Evolutionary conservation across 164 flowering plant species (phyloP), one percentile per base, ranked within the genome.

Genomic region (Santalum album): DNA sequence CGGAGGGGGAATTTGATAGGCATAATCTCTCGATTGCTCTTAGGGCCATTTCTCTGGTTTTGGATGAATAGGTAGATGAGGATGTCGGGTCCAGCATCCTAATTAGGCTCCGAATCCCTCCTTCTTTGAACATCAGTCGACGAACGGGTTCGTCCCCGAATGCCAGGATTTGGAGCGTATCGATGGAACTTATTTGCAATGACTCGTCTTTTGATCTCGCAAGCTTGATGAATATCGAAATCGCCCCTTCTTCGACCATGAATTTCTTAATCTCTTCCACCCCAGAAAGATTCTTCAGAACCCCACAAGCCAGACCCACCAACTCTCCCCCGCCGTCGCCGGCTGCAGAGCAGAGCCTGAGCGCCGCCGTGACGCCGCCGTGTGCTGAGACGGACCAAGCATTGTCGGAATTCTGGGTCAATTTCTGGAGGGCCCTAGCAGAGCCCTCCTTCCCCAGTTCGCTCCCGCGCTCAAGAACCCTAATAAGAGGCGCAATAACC

Each of bases 311-410:
- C 25, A 70, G 55, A 54, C 72, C 55, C 19, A 80, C 55, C 61
- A 76, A 53, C 38, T 76, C 87, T 11, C 42, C 42, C 16, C 42
- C 42, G 17, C 64, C 73, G 16, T 55, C 51, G 34, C 34, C 34
- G 9, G 16, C 34, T 23, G 56, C 72, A 49, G 54, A 21, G 53
- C 96, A 87, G 1, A 85, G 68, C 35, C 72, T 80, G 48, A 92
- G 51, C 63, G 87, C 55, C 2, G 76, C 82, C 7, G 95, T 80
- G 11, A 85, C 96, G 4, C 97, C 99, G 7, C 95, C 99, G 47
- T 89, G 84, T 56, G 96, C 91, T 0, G 97, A 87, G 53, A 92
- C 78, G 0, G 86, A 79, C 97, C 99, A 92, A 1, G 79, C 90
- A 64, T 87, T 92, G 16, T 89, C 85, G 0, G 87, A 74, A 67